These are phyloP conservation scores for Platismatia glauca DNA, from an alignment of 495 filamentous ascomycete species.

Conservation along the genomic window DNA sequence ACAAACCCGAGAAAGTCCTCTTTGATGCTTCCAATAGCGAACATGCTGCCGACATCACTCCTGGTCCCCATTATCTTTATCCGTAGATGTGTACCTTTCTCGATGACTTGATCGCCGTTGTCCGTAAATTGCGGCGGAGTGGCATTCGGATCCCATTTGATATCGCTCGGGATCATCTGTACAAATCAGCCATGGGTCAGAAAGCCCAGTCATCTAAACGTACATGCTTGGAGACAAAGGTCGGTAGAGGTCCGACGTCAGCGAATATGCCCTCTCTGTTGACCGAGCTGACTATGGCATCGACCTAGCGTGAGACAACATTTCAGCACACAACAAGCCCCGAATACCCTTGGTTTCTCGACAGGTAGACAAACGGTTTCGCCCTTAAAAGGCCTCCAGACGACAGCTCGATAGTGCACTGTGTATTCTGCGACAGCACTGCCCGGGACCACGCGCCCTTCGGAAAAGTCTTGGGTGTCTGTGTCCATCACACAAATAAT, in stretches of 20 bases:
- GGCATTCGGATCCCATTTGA: conserved; percentile 87
- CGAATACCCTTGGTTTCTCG: background rate
- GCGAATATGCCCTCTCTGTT: conserved; percentile 90
- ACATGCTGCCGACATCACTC: conserved; percentile 86
- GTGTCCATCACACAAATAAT: conserved; percentile 96
- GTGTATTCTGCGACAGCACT: conserved; percentile 89
- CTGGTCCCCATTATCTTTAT: conserved; percentile 88
- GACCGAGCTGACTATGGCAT: conserved; percentile 82
- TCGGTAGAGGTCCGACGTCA: conserved; percentile 73
- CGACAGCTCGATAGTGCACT: conserved; percentile 86
- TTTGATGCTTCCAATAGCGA: conserved; percentile 94
- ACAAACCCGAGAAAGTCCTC: conserved; percentile 58
- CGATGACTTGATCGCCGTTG: conserved; percentile 85
- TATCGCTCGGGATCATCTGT: conserved; percentile 84
- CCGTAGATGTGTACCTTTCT: conserved; percentile 84
- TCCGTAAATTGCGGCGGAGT: conserved; percentile 77
- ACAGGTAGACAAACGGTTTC: conserved; percentile 66
- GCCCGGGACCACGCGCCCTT: conserved; percentile 82
- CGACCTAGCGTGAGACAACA: conserved; percentile 52
- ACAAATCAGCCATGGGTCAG: background rate
- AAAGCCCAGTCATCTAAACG: conserved; percentile 29
- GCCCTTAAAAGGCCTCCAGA: conserved; percentile 94
- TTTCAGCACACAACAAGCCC: conserved; percentile 5
- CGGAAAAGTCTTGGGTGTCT: conserved; percentile 85
- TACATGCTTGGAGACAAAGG: conserved; percentile 86